Conservation (phyloP, 1,284 basidiomycete genomes). For the Leucoagaricus sp. region DNA sequence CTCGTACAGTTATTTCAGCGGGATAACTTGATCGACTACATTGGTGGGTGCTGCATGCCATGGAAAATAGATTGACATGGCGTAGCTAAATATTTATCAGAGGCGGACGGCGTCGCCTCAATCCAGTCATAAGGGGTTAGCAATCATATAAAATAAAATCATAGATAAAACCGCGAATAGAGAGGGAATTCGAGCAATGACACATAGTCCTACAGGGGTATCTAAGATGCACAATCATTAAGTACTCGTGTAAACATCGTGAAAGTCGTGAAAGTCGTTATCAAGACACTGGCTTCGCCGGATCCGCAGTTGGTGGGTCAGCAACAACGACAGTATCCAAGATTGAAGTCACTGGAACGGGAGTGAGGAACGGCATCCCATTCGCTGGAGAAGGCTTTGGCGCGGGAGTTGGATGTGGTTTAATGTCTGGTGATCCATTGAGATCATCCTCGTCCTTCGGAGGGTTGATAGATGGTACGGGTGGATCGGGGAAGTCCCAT, state of each 20-base stretch:
- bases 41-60: conserved; percentile 52
- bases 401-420: background rate
- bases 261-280: background rate
- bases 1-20: conserved; percentile 39
- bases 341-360: conserved; percentile 14
- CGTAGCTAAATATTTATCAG: conserved; percentile 27
- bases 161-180: no score
- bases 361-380: conserved; percentile 12
- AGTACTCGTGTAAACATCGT: no score
- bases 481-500: conserved; percentile 69
- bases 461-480: conserved; percentile 19
- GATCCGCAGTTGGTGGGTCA: background rate
- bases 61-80: no score
- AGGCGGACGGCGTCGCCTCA: conserved; percentile 47
- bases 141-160: background rate
- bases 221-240: no score
- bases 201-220: background rate
- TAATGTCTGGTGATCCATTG: background rate
- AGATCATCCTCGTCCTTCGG: conserved; percentile 7
- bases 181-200: no score
- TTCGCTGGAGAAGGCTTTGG: conserved; percentile 7
- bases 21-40: conserved; percentile 48
- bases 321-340: conserved; percentile 10
- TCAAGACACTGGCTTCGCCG: background rate
- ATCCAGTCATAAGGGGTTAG: conserved; percentile 35